Percentiles rank a stretch among this genome's conserved stretches.
phyloP scores from a whole-genome alignment of 208 protist species.

The Leishmania braziliensis region DNA sequence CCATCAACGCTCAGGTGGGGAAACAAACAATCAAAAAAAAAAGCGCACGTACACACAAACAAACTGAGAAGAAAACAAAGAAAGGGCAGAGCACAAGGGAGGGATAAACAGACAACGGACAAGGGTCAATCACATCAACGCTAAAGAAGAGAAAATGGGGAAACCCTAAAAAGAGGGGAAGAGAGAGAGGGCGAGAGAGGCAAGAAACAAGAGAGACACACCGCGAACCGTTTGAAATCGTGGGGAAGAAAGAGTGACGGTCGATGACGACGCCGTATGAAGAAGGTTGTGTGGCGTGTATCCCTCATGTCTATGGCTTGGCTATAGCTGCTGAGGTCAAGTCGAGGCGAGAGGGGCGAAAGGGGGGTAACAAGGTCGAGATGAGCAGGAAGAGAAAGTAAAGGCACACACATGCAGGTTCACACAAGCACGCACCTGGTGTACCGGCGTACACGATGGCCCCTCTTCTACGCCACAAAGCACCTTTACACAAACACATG shows the following conservation, averaged over 20 bases:
- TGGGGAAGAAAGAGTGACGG: neutral
- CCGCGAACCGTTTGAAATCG: no score
- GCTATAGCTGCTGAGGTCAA: neutral
- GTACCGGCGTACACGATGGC: neutral
- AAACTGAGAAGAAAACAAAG: neutral
- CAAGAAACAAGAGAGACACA: neutral
- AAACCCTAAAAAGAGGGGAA: neutral
- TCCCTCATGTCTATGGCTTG: neutral
- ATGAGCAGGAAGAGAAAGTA: neutral
- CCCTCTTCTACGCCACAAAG: neutral
- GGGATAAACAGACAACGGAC: no score
- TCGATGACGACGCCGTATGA: neutral
- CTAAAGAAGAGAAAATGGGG: no score
- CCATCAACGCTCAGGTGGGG: neutral
- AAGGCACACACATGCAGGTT: neutral
- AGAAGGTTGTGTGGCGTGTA: neutral
- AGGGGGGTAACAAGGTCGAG: neutral
- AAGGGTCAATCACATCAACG: no score
- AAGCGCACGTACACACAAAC: no score
- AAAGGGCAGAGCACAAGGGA: neutral
- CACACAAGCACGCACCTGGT: neutral
- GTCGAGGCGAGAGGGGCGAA: neutral
- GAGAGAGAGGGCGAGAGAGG: neutral
- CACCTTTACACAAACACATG: neutral
- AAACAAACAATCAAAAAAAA: neutral